Evolutionary conservation across 441 rosid genomes (phyloP).

Genomic region (Rhodomyrtus psidioides): DNA sequence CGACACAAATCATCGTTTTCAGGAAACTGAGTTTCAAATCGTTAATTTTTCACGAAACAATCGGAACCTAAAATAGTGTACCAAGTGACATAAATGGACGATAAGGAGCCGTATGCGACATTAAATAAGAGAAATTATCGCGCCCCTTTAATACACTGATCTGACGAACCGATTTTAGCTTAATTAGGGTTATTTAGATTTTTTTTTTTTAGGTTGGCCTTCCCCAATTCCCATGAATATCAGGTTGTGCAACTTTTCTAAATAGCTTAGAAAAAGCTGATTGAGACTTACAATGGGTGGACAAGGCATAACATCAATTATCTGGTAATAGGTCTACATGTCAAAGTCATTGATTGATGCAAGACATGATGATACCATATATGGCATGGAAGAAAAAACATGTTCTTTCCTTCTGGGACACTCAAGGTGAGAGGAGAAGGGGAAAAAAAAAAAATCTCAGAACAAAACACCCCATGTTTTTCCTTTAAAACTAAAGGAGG

Average conservation of each 20-base stretch:
- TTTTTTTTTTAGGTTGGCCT: not conserved
- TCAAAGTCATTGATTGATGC: not conserved
- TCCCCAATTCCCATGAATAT: not conserved
- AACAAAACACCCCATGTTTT: not conserved
- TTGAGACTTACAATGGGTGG: not conserved
- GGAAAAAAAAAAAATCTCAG: not conserved
- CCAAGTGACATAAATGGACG: not conserved
- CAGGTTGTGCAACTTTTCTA: not conserved
- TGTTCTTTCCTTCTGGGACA: conserved; percentile 21
- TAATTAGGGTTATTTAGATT: not conserved
- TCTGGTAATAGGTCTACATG: not conserved
- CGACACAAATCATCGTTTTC: no score
- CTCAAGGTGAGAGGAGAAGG: conserved; percentile 8
- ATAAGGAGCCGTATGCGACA: not conserved
- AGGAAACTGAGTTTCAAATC: no score
- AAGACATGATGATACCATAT: not conserved
- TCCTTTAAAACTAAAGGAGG: not conserved
- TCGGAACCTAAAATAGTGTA: not conserved
- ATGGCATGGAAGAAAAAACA: not conserved
- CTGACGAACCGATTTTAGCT: accelerated
- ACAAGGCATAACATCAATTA: not conserved
- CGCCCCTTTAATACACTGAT: not conserved
- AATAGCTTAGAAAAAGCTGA: not conserved
- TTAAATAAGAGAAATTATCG: not conserved
- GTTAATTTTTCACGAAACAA: no score